Base-by-base conservation (phyloP, 345 rosid species). In the Bruguiera parviflora region DNA sequence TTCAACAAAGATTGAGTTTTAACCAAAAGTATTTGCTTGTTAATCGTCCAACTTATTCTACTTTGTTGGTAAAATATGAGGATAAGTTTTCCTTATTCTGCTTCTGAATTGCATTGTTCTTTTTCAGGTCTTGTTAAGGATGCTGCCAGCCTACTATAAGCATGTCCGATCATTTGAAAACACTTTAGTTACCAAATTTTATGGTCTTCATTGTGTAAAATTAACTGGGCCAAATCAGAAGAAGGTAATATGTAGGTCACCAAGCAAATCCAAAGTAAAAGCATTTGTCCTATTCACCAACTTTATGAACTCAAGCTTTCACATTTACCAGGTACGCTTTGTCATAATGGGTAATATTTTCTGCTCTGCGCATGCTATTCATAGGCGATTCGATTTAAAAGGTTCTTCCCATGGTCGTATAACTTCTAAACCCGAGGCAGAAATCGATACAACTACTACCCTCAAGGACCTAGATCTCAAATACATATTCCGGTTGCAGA, bases 381-480 rank as follows among this genome's bases (percentile, higher is more conserved):
- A 95, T 75, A 85, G 98, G 69, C 89, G 96, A 46, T 95, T 90
- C 46, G 99, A 95, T 79, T 82, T 95, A 72, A 95, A 95, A 85
- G 99, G 99, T 69, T 95, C 99, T 29, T 95, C 97, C 62, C 97
- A 95, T 71, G 99, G 99, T 69, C 98, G 98, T 8, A 82, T 85
- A 18, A 92, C 96, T n/a, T 81, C 85, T 65, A 94, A 85, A 75
- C 90, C 97, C 0, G 94, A 95, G 74, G 75, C 94, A 28, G 97
- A 86, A 71, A 87, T 95, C 22, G 98, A 95, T 77, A 86, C 93
- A 53, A 87, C 85, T n/a, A 90, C 90, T 15, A 95, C 99, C 25
- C 99, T 95, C 73, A 95, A 92, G 82, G 99, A 95, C 79, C 99
- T 95, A 33, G 98, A 95, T 83, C 90, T 95, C 70, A 92, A 86